A percentile compares a stretch with the other conserved stretches of the same genome.
Evolutionary conservation across 441 rosid species (phyloP).

Genomic region (Lepidium campestre): DNA sequence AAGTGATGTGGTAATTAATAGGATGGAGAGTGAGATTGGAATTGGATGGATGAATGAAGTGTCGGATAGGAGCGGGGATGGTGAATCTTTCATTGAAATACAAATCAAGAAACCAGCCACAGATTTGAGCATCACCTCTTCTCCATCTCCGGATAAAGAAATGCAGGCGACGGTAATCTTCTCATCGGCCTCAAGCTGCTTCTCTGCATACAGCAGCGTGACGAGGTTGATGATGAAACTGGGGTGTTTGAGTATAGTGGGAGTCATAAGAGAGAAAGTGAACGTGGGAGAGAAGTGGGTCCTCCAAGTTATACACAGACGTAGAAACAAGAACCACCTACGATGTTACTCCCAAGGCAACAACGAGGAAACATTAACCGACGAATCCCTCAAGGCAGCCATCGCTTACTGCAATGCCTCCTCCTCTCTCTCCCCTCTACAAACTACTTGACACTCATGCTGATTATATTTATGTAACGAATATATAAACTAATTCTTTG

Average conservation of each 20-base stretch:
- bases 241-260: conserved; percentile 20
- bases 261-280: conserved; percentile 23
- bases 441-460: background rate
- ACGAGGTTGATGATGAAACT: conserved; percentile 19
- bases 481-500: background rate
- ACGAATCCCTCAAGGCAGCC: conserved; percentile 21
- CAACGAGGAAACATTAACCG: conserved; percentile 9
- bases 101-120: conserved; percentile 5
- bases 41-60: conserved; percentile 9
- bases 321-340: conserved; percentile 17
- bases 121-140: background rate
- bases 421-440: conserved; percentile 1
- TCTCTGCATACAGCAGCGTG: conserved; percentile 12
- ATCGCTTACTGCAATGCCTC: conserved; percentile 26
- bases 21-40: conserved; percentile 13
- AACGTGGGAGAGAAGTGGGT: conserved; percentile 26
- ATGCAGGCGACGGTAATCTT: conserved; percentile 6
- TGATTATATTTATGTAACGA: too few species aligned
- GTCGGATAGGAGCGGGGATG: background rate
- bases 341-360: background rate
- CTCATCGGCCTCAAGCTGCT: conserved; percentile 13
- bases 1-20: background rate
- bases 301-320: conserved; percentile 9
- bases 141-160: conserved; percentile 7
- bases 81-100: conserved; percentile 22